These are phyloP conservation scores for Panicum miliaceum DNA, from an alignment of 176 grass and related monocot species.

Conservation along the genomic window DNA sequence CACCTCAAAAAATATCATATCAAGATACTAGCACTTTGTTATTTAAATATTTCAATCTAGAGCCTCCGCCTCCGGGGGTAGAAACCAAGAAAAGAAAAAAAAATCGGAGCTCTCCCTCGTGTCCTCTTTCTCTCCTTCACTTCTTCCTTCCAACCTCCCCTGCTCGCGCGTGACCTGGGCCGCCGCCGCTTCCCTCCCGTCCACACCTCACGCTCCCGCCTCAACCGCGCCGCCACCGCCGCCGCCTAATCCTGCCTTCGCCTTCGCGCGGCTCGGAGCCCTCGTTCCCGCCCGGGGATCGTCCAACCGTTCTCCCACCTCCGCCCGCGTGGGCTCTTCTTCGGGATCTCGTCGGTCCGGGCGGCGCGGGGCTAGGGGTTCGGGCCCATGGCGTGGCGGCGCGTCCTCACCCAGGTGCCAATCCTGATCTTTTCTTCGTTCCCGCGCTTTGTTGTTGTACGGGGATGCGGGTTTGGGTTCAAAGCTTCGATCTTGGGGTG, in stretches of 20 bases:
- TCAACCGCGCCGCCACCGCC: slow-evolving; percentile 9
- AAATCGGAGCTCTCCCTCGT: slow-evolving; percentile 35
- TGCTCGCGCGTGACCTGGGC: slow-evolving; percentile 22
- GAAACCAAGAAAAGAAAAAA: neutral
- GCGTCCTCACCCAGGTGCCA: slow-evolving; percentile 52
- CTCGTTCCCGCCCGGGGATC: neutral
- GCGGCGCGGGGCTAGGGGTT: slow-evolving; percentile 36
- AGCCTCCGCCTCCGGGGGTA: neutral
- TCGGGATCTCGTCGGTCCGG: slow-evolving; percentile 43
- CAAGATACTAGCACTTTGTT: neutral
- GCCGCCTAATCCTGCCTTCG: neutral
- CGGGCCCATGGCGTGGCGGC: slow-evolving; percentile 52
- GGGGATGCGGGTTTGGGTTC: neutral
- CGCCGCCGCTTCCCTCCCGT: slow-evolving; percentile 1
- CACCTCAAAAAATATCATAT: neutral
- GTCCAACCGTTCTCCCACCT: neutral
- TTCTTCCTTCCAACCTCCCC: neutral
- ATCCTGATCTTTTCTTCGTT: neutral
- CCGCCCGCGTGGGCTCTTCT: neutral
- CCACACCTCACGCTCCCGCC: neutral
- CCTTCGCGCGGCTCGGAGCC: neutral
- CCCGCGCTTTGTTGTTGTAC: neutral
- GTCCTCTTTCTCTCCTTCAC: slow-evolving; percentile 30
- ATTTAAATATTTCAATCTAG: slow-evolving; percentile 2
- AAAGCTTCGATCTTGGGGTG: slow-evolving; percentile 30